phyloP scores from a whole-genome alignment of 73 alveolate genomes.

The Uronychia setigera region DNA sequence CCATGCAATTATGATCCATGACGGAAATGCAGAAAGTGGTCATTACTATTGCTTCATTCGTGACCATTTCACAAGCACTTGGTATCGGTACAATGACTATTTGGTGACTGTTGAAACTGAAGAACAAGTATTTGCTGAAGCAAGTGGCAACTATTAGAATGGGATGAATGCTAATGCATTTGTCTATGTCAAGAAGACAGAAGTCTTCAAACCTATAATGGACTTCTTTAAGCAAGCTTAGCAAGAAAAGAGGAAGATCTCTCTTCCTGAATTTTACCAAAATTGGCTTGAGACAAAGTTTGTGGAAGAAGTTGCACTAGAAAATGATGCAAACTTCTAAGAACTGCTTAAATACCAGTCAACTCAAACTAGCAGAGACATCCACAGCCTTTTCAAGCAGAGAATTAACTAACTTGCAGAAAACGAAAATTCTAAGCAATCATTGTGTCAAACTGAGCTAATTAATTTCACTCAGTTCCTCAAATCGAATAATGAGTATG shows the following conservation, averaged over 20 bases:
- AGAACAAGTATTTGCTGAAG: constrained; percentile 71
- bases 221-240: neutral
- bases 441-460: neutral
- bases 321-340: neutral
- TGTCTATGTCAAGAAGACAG: neutral
- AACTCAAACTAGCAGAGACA: neutral
- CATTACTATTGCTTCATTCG: constrained; percentile 60
- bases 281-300: neutral
- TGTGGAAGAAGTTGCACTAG: neutral
- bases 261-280: neutral
- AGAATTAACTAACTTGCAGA: neutral
- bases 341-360: neutral
- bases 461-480: neutral
- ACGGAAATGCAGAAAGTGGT: constrained; percentile 83
- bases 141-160: constrained; percentile 20
- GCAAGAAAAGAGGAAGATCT: neutral
- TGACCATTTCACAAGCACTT: constrained; percentile 14
- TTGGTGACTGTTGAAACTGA: constrained; percentile 48
- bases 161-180: neutral
- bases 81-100: constrained; percentile 22
- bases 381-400: neutral
- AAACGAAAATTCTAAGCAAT: neutral
- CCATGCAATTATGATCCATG: constrained; percentile 75
- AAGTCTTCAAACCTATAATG: neutral
- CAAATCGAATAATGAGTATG: neutral